phyloP scores from a whole-genome alignment of 495 filamentous ascomycete genomes.

The Neurospora africana region DNA sequence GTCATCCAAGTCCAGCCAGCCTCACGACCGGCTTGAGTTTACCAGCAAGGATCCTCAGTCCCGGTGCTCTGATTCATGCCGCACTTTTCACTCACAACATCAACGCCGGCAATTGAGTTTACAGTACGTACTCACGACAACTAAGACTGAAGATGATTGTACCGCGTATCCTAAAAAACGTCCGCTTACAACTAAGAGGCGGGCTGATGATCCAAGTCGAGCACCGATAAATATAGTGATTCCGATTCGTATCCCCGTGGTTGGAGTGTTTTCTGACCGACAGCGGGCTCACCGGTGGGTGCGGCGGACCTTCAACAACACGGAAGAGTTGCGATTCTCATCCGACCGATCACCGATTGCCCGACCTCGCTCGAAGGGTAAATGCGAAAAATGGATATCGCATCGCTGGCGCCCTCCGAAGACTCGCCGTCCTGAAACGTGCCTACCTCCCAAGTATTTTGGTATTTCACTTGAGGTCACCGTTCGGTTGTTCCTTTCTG shows the following conservation, averaged over 20 bases:
- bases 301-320: not conserved
- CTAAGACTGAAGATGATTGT: not conserved
- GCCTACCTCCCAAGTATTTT: not conserved
- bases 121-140: slow-evolving; percentile 4
- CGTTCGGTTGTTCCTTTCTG: not conserved
- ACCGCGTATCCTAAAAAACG: not conserved
- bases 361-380: not conserved
- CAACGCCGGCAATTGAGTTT: not conserved
- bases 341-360: not conserved
- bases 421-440: not conserved
- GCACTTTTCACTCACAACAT: not conserved
- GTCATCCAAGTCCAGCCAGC: not conserved
- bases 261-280: not conserved
- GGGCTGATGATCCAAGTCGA: not conserved
- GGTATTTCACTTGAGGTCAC: not conserved
- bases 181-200: not conserved
- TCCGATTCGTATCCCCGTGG: not conserved
- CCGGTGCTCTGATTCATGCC: not conserved
- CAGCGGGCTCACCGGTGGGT: not conserved
- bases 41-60: not conserved
- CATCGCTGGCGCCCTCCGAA: not conserved
- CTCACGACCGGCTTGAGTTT: not conserved
- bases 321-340: not conserved
- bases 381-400: not conserved
- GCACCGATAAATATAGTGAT: not conserved